Evolutionary conservation across 345 rosid species (phyloP).

Genomic region (Arabidopsis thaliana): DNA sequence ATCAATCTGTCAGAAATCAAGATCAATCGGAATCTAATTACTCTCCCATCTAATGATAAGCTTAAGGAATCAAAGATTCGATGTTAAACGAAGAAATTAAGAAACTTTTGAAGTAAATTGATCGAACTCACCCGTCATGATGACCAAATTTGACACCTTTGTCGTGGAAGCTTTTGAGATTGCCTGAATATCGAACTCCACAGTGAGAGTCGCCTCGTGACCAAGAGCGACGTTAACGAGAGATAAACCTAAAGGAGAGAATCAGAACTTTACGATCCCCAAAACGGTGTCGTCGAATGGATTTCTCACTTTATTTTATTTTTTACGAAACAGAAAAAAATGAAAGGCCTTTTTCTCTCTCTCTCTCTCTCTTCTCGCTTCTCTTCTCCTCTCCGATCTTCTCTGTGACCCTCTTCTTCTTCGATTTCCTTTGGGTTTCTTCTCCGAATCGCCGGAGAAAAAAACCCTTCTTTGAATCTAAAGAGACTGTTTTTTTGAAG

Average conservation of each 20-base stretch:
- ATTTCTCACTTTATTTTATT: neutral
- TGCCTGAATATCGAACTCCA: constrained; percentile 30
- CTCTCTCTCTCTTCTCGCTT: constrained; percentile 13
- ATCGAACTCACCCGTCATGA: constrained; percentile 45
- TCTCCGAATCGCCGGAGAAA: constrained; percentile 26
- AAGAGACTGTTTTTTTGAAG: neutral
- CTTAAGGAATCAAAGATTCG: neutral
- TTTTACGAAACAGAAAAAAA: neutral
- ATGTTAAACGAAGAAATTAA: neutral
- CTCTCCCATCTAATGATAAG: constrained; percentile 5
- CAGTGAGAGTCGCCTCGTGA: constrained; percentile 37
- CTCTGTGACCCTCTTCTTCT: constrained; percentile 4
- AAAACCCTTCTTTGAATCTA: neutral
- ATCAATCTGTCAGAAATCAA: constrained; percentile 8
- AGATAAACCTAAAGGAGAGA: constrained; percentile 40
- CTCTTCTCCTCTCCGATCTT: constrained; percentile 15
- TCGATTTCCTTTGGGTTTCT: constrained; percentile 1
- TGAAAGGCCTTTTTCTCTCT: constrained; percentile 22
- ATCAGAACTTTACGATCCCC: constrained; percentile 6
- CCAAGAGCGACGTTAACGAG: constrained; percentile 31
- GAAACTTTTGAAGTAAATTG: constrained; percentile 14
- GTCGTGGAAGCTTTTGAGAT: constrained; percentile 19
- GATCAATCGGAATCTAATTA: constrained; percentile 26
- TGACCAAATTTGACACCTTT: constrained; percentile 28
- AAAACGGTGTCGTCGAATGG: constrained; percentile 22